These are phyloP conservation scores for Blastobotrys chiropterorum DNA, from an alignment of 805 yeast genomes.

Conservation along the genomic window DNA sequence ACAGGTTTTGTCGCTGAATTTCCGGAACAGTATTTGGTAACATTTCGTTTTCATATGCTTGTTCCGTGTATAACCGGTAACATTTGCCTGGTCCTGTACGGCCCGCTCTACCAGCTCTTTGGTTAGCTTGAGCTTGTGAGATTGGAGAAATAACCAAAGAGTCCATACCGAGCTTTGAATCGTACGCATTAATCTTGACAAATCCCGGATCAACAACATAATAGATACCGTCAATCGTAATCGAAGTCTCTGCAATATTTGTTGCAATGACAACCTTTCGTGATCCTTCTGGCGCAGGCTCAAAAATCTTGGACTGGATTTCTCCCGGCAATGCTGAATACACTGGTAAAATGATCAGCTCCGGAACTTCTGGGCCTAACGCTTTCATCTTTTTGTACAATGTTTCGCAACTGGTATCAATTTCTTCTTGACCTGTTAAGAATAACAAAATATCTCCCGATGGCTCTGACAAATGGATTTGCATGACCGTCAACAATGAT, in stretches of 20 bases:
- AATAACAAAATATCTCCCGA: slow-evolving; percentile 78
- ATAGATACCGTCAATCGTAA: slow-evolving; percentile 93
- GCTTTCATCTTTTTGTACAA: slow-evolving; percentile 57
- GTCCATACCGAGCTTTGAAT: slow-evolving; percentile 84
- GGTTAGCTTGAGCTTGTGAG: slow-evolving; percentile 93
- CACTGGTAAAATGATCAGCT: slow-evolving; percentile 73
- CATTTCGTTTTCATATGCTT: slow-evolving; percentile 73
- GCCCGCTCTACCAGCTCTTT: slow-evolving; percentile 97
- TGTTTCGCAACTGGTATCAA: slow-evolving; percentile 76
- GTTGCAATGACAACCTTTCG: slow-evolving; percentile 92
- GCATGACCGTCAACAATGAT: slow-evolving; percentile 79
- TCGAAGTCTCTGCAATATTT: slow-evolving; percentile 94
- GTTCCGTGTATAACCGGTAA: slow-evolving; percentile 78
- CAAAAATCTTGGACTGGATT: slow-evolving; percentile 73
- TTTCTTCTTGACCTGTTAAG: slow-evolving; percentile 94
- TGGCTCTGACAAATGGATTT: slow-evolving; percentile 66
- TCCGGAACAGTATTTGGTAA: slow-evolving; percentile 83
- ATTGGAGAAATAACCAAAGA: slow-evolving; percentile 80
- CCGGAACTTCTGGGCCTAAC: slow-evolving; percentile 54
- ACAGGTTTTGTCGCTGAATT: slow-evolving; percentile 75
- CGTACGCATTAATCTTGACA: slow-evolving; percentile 85
- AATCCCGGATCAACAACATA: slow-evolving; percentile 94
- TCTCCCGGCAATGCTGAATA: slow-evolving; percentile 90
- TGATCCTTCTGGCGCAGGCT: slow-evolving; percentile 71
- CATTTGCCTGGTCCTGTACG: slow-evolving; percentile 97